These are phyloP conservation scores for Cardamine occulta DNA, from an alignment of 345 rosid species.

Conservation along the genomic window DNA sequence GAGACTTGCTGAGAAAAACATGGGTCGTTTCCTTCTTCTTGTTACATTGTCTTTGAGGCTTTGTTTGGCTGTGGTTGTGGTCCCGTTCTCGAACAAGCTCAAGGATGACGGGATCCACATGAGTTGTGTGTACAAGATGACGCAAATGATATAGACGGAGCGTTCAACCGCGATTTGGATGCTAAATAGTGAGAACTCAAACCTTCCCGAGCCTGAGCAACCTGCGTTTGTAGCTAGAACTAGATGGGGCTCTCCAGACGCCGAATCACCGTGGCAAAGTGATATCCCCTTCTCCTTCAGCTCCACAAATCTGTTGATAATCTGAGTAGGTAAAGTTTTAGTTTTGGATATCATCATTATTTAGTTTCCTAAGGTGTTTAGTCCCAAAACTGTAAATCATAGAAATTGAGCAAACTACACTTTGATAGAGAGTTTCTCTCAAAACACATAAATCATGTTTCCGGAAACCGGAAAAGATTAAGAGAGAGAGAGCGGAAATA, in stretches of 20 bases:
- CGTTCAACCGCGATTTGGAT: constrained; percentile 35
- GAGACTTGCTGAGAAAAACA: too few species aligned
- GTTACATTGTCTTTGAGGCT: not conserved
- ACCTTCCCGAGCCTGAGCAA: constrained; percentile 38
- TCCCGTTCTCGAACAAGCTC: constrained; percentile 36
- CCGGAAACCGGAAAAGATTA: too few species aligned
- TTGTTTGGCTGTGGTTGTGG: constrained; percentile 34
- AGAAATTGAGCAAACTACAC: too few species aligned
- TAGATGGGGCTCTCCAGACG: constrained; percentile 22
- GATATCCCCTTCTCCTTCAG: not conserved
- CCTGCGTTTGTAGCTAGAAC: constrained; percentile 17
- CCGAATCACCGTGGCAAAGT: constrained; percentile 4
- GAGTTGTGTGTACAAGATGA: too few species aligned
- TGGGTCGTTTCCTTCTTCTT: too few species aligned
- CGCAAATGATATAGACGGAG: constrained; percentile 33
- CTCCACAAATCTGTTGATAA: too few species aligned
- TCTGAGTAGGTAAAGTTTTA: too few species aligned
- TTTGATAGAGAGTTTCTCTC: too few species aligned
- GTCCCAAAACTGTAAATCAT: not conserved
- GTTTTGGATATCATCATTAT: too few species aligned
- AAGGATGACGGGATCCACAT: constrained; percentile 29
- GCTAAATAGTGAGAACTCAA: constrained; percentile 34
- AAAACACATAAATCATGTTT: too few species aligned
- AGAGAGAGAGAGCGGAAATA: too few species aligned
- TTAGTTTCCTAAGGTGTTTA: too few species aligned